These are phyloP conservation scores for Xylaria sp. DNA, from an alignment of 2,329 filamentous ascomycete species.

Conservation along the genomic window DNA sequence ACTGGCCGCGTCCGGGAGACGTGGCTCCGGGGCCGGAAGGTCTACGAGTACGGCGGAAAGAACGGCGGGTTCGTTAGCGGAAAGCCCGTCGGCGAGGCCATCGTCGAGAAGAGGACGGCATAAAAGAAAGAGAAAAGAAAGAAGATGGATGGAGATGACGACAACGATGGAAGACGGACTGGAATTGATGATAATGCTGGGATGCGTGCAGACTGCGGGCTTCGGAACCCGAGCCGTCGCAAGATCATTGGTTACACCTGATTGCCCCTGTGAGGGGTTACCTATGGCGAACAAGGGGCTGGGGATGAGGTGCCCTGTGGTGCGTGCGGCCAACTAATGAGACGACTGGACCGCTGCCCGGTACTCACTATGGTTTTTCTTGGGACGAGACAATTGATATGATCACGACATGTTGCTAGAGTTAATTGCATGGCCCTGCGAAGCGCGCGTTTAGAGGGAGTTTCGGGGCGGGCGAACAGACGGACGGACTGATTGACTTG, in stretches of 20 bases:
- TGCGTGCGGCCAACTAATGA: neutral
- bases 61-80: constrained; percentile 54
- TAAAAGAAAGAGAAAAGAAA: constrained; percentile 30
- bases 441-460: neutral
- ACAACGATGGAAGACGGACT: neutral
- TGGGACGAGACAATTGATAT: too few relatives aligned
- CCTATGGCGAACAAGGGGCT: neutral
- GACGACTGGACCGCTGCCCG: too few relatives aligned
- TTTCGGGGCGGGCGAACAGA: too few relatives aligned
- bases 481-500: too few relatives aligned
- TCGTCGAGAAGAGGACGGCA: constrained; percentile 61
- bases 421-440: neutral
- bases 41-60: constrained; percentile 69
- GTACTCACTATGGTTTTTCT: too few relatives aligned
- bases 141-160: neutral
- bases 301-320: neutral
- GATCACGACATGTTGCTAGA: neutral
- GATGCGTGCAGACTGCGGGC: neutral
- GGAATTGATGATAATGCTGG: neutral
- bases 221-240: neutral
- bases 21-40: constrained; percentile 75
- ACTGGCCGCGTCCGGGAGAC: constrained; percentile 81
- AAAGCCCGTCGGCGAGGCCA: constrained; percentile 55
- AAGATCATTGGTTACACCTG: neutral
- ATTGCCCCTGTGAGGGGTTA: neutral